Base-by-base conservation (phyloP, 768 basidiomycete species). In the Boletellus ananas region DNA sequence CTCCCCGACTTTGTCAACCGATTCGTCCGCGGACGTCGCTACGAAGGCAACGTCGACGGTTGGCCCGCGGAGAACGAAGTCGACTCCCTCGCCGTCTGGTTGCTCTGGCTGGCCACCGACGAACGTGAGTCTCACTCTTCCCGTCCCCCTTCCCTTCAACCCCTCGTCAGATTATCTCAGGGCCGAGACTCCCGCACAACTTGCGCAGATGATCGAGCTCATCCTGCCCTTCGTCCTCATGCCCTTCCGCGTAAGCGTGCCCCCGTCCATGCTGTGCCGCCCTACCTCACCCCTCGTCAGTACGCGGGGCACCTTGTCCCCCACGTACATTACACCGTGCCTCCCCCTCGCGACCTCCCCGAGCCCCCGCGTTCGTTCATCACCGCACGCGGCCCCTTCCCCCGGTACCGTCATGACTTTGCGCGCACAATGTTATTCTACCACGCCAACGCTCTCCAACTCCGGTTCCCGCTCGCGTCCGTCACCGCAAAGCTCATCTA, bases 401-500 rank as follows among this genome's bases (percentile, higher is more conserved):
- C 78, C 1, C 61, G 72, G 17, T 79, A 80, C 54, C 74, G 70
- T 46, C 21, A 65, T 7, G 55, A 49, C 6, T 59, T 73, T 35
- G 74, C 76, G 0, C 61, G 64, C 0, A 49, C 43, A 7, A 64
- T 67, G 11, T 34, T 58, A 5, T 55, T 69, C 33, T 71, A 73
- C 48, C 62, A 68, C 36, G 55, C 55, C 4, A 60, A 71, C 6
- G 69, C 50, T 8, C 40, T 66, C 8, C 56, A 56, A 3, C 56
- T 66, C 14, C 51, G 51, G 18, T 36, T 64, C 2, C 84, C 85
- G 0, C 75, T 80, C 8, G 71, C 78, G 14, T 69, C 81, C 21
- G 58, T 72, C 29, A 78, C 85, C 0, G 87, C 87, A 1, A 83
- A 79, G 34, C 73, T 87, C 9, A 62, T 86, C 31, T 88, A 79